These are phyloP conservation scores for Raffaelea deltoideospora DNA, from an alignment of 2,329 filamentous ascomycete species.

Conservation along the genomic window DNA sequence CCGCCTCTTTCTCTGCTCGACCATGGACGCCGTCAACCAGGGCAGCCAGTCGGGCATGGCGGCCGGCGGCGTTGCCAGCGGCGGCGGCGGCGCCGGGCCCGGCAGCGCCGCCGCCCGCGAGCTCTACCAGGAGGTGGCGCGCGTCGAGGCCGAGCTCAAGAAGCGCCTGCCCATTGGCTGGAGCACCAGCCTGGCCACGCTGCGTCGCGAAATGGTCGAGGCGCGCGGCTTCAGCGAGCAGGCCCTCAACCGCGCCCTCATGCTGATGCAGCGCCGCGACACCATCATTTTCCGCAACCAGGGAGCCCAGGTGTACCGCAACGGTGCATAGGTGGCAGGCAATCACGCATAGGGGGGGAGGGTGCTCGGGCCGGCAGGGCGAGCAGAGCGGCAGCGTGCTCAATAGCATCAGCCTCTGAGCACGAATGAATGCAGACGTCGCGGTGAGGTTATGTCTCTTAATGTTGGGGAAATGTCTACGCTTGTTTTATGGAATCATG, in stretches of 20 bases:
- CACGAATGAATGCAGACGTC: too few species aligned
- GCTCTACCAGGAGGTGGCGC: conserved; percentile 75
- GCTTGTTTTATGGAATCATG: too few species aligned
- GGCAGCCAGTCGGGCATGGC: conserved; percentile 34
- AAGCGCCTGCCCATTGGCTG: conserved; percentile 84
- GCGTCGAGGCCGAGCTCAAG: conserved; percentile 79
- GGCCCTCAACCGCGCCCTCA: conserved; percentile 66
- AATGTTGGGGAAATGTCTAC: too few species aligned
- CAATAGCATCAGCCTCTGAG: too few species aligned
- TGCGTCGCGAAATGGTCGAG: conserved; percentile 84
- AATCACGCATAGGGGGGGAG: too few species aligned
- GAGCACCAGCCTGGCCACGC: conserved; percentile 77
- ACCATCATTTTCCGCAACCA: conserved; percentile 71
- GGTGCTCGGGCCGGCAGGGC: too few species aligned
- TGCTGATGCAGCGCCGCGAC: conserved; percentile 75
- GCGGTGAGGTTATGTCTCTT: too few species aligned
- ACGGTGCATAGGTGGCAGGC: conserved; percentile 36
- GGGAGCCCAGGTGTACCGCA: conserved; percentile 59
- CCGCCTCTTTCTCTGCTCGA: conserved; percentile 85
- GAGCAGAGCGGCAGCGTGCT: too few species aligned
- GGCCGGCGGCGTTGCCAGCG: conserved; percentile 2
- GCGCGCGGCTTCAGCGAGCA: conserved; percentile 82
- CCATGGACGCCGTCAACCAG: conserved; percentile 94
- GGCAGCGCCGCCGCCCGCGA: conserved; percentile 81
- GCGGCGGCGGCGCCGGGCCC: too few species aligned